Evolutionary conservation across 495 filamentous ascomycete genomes (phyloP).

Genomic region (Echria macrotheca): DNA sequence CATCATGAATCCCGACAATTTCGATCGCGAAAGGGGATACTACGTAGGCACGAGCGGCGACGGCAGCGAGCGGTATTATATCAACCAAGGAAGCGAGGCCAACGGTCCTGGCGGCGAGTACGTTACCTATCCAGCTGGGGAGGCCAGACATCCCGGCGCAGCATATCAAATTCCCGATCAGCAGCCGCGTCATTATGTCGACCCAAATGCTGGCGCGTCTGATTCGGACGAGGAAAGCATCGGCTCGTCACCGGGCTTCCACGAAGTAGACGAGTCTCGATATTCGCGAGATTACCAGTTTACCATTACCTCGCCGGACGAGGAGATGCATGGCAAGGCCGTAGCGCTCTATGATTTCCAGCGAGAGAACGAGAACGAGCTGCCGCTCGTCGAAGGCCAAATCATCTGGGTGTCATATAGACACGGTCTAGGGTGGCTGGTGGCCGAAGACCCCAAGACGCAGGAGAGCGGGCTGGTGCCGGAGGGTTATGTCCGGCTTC

Average conservation of each 20-base stretch:
- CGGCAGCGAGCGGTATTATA: conserved; percentile 72
- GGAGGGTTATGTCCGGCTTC: conserved; percentile 90
- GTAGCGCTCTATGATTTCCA: conserved; percentile 93
- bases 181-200: conserved; percentile 52
- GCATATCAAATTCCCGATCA: conserved; percentile 38
- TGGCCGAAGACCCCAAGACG: conserved; percentile 92
- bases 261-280: conserved; percentile 54
- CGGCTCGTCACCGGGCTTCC: conserved; percentile 47
- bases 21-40: conserved; percentile 54
- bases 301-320: conserved; percentile 89
- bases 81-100: conserved; percentile 61
- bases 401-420: conserved; percentile 95
- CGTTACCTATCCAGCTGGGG: conserved; percentile 68
- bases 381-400: conserved; percentile 88
- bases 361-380: conserved; percentile 92
- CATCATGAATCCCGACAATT: conserved; percentile 38
- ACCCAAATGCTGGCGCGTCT: conserved; percentile 40
- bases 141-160: conserved; percentile 49
- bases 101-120: conserved; percentile 74
- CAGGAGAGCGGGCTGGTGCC: conserved; percentile 81
- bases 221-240: conserved; percentile 57
- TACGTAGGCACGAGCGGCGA: conserved; percentile 65
- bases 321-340: conserved; percentile 96
- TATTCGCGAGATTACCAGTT: conserved; percentile 91
- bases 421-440: conserved; percentile 94